A percentile compares a stretch with the other conserved stretches of the same genome.
Conservation (phyloP, 2,329 filamentous ascomycete genomes). For the Fusarium pseudocircinatum region DNA sequence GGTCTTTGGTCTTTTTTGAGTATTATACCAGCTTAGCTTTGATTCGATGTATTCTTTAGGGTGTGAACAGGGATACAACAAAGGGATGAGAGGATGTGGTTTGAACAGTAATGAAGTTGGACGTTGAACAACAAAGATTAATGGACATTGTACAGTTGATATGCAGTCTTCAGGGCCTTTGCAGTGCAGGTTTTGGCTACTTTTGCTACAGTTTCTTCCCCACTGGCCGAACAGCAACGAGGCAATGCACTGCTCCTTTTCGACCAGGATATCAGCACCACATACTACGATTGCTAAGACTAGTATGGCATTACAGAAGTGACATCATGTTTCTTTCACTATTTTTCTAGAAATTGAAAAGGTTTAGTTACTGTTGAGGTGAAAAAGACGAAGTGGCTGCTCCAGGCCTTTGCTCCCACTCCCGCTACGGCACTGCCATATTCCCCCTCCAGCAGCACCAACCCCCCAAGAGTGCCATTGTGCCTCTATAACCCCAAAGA, state of each 20-base stretch:
- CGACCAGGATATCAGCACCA: neutral
- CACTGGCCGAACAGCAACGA: neutral
- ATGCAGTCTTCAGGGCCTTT: neutral
- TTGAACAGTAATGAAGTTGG: neutral
- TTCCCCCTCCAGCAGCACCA: neutral
- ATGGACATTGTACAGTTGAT: neutral
- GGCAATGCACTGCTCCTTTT: neutral
- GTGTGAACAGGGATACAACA: neutral
- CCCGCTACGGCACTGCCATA: neutral
- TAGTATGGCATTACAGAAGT: fast-evolving
- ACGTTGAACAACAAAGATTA: neutral
- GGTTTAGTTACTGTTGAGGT: neutral
- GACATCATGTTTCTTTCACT: fast-evolving
- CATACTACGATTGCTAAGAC: neutral
- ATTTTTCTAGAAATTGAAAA: neutral
- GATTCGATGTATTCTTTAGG: constrained; percentile 13
- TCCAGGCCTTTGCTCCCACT: neutral
- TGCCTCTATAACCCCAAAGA: no score
- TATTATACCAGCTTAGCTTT: constrained; percentile 19
- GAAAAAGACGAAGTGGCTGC: neutral
- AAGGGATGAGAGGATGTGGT: neutral
- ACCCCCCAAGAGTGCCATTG: neutral
- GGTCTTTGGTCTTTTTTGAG: constrained; percentile 8
- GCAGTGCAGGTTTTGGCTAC: neutral
- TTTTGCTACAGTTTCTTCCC: neutral